A percentile compares a stretch with the other conserved stretches of the same genome.
Evolutionary conservation across 2,329 filamentous ascomycete species (phyloP).

Genomic region (Exophiala alcalophila): DNA sequence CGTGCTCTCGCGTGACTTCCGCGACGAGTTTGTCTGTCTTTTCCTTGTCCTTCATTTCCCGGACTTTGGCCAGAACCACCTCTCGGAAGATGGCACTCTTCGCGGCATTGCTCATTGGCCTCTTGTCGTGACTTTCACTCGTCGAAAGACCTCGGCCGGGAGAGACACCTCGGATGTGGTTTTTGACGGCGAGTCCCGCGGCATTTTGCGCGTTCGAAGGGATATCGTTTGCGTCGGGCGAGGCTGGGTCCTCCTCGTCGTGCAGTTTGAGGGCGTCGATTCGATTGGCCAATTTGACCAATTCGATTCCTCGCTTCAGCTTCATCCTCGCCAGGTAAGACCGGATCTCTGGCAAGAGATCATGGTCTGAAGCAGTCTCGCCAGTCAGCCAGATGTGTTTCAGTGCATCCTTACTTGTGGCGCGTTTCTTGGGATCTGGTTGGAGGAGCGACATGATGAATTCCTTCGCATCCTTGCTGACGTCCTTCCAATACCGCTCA

Average conservation of each 20-base stretch:
- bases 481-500: constrained; percentile 97
- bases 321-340: constrained; percentile 89
- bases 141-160: constrained; percentile 34
- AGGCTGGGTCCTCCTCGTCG: constrained; percentile 73
- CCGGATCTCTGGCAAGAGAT: constrained; percentile 94
- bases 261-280: constrained; percentile 93
- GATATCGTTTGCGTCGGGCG: constrained; percentile 56
- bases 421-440: constrained; percentile 71
- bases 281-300: constrained; percentile 92
- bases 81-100: constrained; percentile 83
- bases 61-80: constrained; percentile 88
- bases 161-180: constrained; percentile 30
- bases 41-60: constrained; percentile 85
- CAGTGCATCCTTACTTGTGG: constrained; percentile 75
- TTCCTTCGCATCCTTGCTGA: constrained; percentile 90
- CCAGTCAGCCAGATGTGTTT: constrained; percentile 86
- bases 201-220: constrained; percentile 61
- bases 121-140: constrained; percentile 37
- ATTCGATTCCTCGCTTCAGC: constrained; percentile 88
- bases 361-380: constrained; percentile 88
- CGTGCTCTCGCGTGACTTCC: constrained; percentile 49
- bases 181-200: constrained; percentile 40
- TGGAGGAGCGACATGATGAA: constrained; percentile 84
- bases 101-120: constrained; percentile 57
- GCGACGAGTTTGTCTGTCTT: constrained; percentile 66